These are phyloP conservation scores for Saposhnikovia divaricata DNA, from an alignment of 129 eudicot genomes.

Conservation along the genomic window DNA sequence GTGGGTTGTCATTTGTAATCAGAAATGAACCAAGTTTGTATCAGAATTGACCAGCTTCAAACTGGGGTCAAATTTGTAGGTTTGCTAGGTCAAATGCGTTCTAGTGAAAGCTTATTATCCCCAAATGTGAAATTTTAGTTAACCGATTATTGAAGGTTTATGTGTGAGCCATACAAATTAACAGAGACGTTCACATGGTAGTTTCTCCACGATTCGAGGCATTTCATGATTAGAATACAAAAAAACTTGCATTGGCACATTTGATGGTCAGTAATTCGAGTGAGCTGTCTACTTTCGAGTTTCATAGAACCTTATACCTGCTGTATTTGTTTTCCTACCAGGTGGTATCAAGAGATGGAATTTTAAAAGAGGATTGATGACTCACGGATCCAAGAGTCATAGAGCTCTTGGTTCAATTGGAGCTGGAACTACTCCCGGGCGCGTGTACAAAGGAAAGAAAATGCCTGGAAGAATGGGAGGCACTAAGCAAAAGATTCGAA, in stretches of 20 bases:
- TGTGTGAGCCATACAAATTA: too few species aligned
- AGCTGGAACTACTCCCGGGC: slow-evolving; percentile 98
- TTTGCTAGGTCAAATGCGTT: too few species aligned
- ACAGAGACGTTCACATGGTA: too few species aligned
- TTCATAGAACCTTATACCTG: neutral
- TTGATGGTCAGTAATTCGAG: neutral
- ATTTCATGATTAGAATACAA: neutral
- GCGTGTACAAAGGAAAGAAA: slow-evolving; percentile 85
- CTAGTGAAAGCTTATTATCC: too few species aligned
- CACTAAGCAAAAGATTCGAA: slow-evolving; percentile 68
- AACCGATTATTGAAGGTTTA: too few species aligned
- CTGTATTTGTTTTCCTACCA: slow-evolving; percentile 15
- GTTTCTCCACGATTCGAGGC: too few species aligned
- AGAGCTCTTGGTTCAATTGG: slow-evolving; percentile 88
- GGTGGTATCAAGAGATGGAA: slow-evolving; percentile 94
- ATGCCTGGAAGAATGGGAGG: slow-evolving; percentile 99
- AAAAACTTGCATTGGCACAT: neutral
- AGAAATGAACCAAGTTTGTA: too few species aligned
- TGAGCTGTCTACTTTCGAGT: neutral
- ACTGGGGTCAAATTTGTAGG: too few species aligned
- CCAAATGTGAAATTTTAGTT: too few species aligned
- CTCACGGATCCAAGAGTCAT: slow-evolving; percentile 96
- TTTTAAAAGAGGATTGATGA: slow-evolving; percentile 90
- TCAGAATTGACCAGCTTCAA: too few species aligned
- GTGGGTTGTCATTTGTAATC: too few species aligned